Base-by-base conservation (phyloP, 805 yeast genomes). In the Scheffersomyces lignosus region DNA sequence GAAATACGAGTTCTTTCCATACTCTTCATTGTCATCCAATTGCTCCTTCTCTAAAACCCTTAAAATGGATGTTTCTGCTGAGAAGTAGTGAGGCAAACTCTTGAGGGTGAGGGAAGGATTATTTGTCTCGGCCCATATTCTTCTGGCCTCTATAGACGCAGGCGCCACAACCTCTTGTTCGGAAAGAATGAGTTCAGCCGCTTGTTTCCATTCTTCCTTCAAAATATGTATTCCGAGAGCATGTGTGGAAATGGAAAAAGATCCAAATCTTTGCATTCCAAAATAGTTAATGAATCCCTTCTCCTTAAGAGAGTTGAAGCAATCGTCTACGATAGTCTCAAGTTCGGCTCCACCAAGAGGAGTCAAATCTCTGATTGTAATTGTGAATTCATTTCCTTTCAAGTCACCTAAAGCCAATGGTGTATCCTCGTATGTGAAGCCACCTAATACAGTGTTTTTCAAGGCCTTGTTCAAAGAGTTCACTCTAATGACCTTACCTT, bases 181-280 rank as follows among this genome's bases (percentile, higher is more conserved):
- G 7, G 91, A 75, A 34, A 93, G 68, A 38, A 93, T 75, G 40
- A 90, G 64, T 37, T 87, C 85, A 4, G 74, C 91, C 1, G 95
- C 96, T 10, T 69, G 73, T 49, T 83, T 75, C 89, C 95, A 93
- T 38, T 89, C 80, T 24, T 77, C 78, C 33, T 78, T 71, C 33
- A 93, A 64, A 18, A 91, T 70, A 43, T 73, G 73, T 43, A 77
- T 78, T 33, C 99, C 99, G 36, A 90, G 71, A 20, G 73, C 76
- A 60, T 93, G 97, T 0, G 99, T 90, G 2, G 98, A 87, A 18
- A 89, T 73, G 9, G 96, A 86, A 54, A 88, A 91, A 0, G 99
- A 90, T 18, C 99, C 99, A 59, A 93, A 93, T 54, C 99, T 72
- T 68, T 93, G 99, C 90, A 93, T 83, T n/a, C 99, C 99, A 58